Percentiles rank a stretch among this genome's conserved stretches.
Conservation (phyloP, 768 basidiomycete genomes). For the Mrakia blollopis region DNA sequence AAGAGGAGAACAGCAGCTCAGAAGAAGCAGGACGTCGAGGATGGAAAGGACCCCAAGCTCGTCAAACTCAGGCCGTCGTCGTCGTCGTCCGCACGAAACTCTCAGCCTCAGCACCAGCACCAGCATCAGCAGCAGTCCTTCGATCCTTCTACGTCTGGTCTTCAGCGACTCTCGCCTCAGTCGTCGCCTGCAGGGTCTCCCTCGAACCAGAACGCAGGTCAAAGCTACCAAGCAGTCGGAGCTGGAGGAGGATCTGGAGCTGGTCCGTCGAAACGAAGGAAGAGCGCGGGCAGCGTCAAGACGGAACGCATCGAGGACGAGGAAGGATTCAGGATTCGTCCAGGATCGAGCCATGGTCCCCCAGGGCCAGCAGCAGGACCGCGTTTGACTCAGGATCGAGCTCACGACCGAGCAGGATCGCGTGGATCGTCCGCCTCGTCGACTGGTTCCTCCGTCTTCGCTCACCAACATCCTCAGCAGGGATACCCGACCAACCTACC, state of each 20-base stretch:
- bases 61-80: not conserved
- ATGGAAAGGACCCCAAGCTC: not conserved
- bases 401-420: not conserved
- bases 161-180: not conserved
- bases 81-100: not conserved
- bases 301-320: not conserved
- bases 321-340: not conserved
- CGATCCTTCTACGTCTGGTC: too few species aligned
- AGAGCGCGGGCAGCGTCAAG: not conserved
- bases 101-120: not conserved
- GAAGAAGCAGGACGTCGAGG: not conserved
- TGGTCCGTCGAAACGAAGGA: not conserved
- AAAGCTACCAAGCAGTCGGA: too few species aligned
- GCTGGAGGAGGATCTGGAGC: not conserved
- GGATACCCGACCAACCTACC: too few species aligned
- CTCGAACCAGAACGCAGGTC: not conserved
- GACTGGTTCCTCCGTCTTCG: not conserved
- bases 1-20: slow-evolving; percentile 6
- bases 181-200: not conserved
- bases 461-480: not conserved
- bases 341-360: not conserved
- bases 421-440: not conserved
- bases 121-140: slow-evolving; percentile 8
- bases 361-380: not conserved
- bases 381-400: not conserved